These are phyloP conservation scores for Alternaria sp. DNA, from an alignment of 2,329 filamentous ascomycete species.

Conservation along the genomic window DNA sequence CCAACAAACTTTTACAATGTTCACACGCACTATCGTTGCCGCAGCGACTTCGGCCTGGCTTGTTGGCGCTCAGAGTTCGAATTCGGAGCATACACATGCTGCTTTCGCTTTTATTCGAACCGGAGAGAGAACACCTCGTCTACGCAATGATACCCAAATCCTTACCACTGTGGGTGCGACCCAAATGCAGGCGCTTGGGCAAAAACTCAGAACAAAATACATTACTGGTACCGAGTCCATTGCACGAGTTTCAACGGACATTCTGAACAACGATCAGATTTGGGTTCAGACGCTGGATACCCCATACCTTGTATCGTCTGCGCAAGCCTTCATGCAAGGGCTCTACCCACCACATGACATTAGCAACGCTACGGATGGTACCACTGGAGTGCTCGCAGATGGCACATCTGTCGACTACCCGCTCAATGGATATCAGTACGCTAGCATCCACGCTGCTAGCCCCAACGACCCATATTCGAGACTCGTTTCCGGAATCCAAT, in stretches of 20 bases:
- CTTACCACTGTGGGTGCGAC: slow-evolving; percentile 65
- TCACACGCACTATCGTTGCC: slow-evolving; percentile 33
- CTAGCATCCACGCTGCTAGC: slow-evolving; percentile 57
- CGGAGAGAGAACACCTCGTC: slow-evolving; percentile 63
- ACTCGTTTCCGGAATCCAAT: slow-evolving; percentile 59
- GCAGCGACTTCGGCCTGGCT: slow-evolving; percentile 40
- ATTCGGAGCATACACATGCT: slow-evolving; percentile 53
- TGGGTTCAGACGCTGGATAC: slow-evolving; percentile 58
- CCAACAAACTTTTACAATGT: slow-evolving; percentile 32
- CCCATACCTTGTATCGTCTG: slow-evolving; percentile 61
- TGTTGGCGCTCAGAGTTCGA: slow-evolving; percentile 26
- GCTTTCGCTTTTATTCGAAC: slow-evolving; percentile 63
- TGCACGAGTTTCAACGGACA: slow-evolving; percentile 55
- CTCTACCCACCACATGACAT: slow-evolving; percentile 63
- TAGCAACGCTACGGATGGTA: slow-evolving; percentile 36
- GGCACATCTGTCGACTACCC: slow-evolving; percentile 58
- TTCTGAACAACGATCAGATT: slow-evolving; percentile 58
- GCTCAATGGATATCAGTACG: slow-evolving; percentile 66
- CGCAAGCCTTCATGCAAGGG: slow-evolving; percentile 69
- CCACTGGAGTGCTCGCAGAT: slow-evolving; percentile 59
- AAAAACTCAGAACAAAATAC: slow-evolving; percentile 63
- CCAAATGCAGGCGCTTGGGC: slow-evolving; percentile 61
- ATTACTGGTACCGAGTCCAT: slow-evolving; percentile 49
- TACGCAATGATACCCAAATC: slow-evolving; percentile 38
- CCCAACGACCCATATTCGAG: slow-evolving; percentile 61